Evolutionary conservation across 2,329 filamentous ascomycete genomes (phyloP), one percentile per base, ranked within the genome.

Genomic region (Nigrospora oryzae): DNA sequence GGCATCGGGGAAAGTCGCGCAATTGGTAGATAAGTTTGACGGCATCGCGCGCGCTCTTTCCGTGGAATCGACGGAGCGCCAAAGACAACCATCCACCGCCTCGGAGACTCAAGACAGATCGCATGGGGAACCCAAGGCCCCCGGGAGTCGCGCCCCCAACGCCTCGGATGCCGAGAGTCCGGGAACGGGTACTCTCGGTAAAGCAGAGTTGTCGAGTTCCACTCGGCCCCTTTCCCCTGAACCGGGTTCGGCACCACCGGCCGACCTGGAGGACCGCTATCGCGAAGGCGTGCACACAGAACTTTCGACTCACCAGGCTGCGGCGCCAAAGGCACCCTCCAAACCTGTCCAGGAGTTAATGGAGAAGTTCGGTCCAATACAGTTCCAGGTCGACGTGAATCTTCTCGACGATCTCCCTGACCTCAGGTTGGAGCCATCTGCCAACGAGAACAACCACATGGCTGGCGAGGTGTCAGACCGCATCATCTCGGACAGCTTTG

Each of bases 401-500:
- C 34, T 43, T 12, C 41, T 61, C 6, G 55, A 63, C 12, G 53
- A 56, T 30, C 40, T 68, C 3, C 23, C 23, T 2, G 23, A 28
- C 5, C 23, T 28, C 8, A 7, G 44, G 23, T 4, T 28, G 23
- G 23, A 10, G 5, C 23, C 23, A 10, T 28, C 23, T 28, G 7
- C 23, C 23, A 28, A 28, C 23, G 23, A 28, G 23, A 28, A 28
- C 8, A 28, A 10, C 5, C 23, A 6, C 23, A 28, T 28, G 23
- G 23, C 58, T 17, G 50, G 54, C 2, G 56, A 66, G 0, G 54
- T 77, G 0, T 61, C 74, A 0, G 74, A 77, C 30, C 60, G 65
- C 30, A 57, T 74, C 38, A 65, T 77, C 15, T 60, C 59, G 30
- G 76, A 82, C 55, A 74, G 66, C 28, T 81, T 81, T 48, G 64